Percentiles rank a stretch among this genome's conserved stretches.
phyloP scores from a whole-genome alignment of 768 basidiomycete species.

The Terana coerulea region DNA sequence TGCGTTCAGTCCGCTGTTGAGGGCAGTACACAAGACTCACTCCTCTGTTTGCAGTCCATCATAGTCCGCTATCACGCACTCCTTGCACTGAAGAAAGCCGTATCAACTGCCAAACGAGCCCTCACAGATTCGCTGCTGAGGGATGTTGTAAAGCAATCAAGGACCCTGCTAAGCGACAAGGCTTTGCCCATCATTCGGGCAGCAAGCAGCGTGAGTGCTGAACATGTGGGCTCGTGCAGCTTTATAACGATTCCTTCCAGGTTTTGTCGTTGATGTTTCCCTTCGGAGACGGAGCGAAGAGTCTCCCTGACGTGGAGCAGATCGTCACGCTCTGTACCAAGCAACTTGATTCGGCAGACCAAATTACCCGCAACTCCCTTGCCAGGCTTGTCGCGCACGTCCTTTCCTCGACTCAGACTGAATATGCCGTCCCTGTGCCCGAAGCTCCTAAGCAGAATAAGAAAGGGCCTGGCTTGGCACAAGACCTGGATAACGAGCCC shows the following conservation, averaged over 20 bases:
- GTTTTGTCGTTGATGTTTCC: constrained; percentile 58
- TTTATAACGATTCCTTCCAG: constrained; percentile 27
- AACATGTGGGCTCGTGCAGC: neutral
- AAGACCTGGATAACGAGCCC: constrained; percentile 52
- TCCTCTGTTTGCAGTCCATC: constrained; percentile 50
- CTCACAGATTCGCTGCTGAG: constrained; percentile 73
- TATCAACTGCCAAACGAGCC: constrained; percentile 79
- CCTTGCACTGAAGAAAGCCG: constrained; percentile 69
- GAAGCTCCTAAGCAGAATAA: constrained; percentile 56
- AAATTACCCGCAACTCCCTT: constrained; percentile 75
- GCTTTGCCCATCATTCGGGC: constrained; percentile 82
- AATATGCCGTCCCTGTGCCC: constrained; percentile 42
- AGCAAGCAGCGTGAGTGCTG: constrained; percentile 61
- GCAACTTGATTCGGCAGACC: constrained; percentile 79
- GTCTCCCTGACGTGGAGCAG: constrained; percentile 71
- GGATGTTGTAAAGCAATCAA: constrained; percentile 85
- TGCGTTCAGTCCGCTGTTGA: constrained; percentile 33
- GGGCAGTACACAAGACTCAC: neutral
- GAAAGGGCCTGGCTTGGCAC: constrained; percentile 45
- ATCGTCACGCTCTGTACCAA: constrained; percentile 65
- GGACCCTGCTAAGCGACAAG: constrained; percentile 73
- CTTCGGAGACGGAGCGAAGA: constrained; percentile 49
- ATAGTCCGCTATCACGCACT: constrained; percentile 82
- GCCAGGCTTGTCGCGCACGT: constrained; percentile 80
- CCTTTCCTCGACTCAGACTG: constrained; percentile 78